phyloP scores from a whole-genome alignment of 768 basidiomycete species.

The Termitomyces sp. region DNA sequence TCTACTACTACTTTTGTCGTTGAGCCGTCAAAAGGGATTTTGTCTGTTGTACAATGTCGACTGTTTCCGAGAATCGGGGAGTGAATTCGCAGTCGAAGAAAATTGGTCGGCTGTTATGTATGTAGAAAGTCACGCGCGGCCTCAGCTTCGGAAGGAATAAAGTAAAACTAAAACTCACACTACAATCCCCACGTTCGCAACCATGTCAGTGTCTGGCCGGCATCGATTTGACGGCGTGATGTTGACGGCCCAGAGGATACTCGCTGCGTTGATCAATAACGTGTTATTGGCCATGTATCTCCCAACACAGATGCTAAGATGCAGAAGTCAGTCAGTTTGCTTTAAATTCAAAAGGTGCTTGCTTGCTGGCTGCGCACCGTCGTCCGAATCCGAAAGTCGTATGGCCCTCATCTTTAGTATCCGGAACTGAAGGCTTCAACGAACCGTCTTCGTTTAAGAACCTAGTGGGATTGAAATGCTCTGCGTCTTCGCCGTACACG shows the following conservation, averaged over 20 bases:
- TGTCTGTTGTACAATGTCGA: background rate
- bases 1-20: too few relatives aligned
- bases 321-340: background rate
- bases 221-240: background rate
- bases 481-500: background rate
- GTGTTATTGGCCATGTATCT: background rate
- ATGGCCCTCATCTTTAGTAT: background rate
- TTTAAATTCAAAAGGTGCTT: background rate
- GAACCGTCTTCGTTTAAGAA: background rate
- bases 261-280: background rate
- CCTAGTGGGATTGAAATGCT: background rate
- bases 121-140: background rate
- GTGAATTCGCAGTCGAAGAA: background rate
- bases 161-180: background rate
- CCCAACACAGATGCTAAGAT: background rate
- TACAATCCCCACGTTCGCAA: background rate
- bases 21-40: too few relatives aligned
- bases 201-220: background rate
- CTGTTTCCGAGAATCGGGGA: background rate
- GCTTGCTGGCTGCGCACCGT: background rate
- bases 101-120: background rate
- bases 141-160: too few relatives aligned
- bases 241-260: background rate
- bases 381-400: background rate
- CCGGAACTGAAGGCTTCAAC: background rate